Conservation (phyloP, 2,329 filamentous ascomycete species). For the Fusarium virguliforme region DNA sequence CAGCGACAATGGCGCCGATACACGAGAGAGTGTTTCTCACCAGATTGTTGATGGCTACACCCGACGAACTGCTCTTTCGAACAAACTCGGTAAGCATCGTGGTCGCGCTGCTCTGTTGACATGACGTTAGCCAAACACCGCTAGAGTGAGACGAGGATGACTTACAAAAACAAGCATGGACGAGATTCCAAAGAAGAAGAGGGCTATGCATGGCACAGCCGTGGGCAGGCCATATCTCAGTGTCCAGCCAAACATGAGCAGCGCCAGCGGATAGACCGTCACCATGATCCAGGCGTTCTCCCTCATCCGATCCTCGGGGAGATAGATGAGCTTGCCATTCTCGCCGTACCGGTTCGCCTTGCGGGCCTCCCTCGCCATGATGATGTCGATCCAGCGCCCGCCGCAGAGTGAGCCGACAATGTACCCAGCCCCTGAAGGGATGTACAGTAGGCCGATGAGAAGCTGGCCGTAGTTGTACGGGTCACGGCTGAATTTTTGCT, state of each 20-base stretch:
- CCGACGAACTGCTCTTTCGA: slow-evolving; percentile 78
- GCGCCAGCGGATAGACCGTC: slow-evolving; percentile 76
- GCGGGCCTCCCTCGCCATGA: slow-evolving; percentile 84
- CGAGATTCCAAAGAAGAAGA: slow-evolving; percentile 82
- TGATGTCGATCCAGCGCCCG: slow-evolving; percentile 83
- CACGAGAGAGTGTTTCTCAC: slow-evolving; percentile 84
- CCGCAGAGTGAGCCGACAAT: slow-evolving; percentile 78
- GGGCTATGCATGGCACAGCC: slow-evolving; percentile 74
- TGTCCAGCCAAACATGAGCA: slow-evolving; percentile 86
- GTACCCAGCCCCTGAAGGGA: slow-evolving; percentile 84
- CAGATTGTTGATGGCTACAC: slow-evolving; percentile 87
- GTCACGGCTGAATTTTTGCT: slow-evolving; percentile 75
- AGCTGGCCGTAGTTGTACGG: slow-evolving; percentile 81
- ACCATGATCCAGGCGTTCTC: slow-evolving; percentile 87
- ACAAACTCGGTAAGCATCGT: slow-evolving; percentile 92
- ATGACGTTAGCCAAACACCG: slow-evolving; percentile 23
- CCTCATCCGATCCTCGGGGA: slow-evolving; percentile 86
- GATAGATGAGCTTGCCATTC: slow-evolving; percentile 75
- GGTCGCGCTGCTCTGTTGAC: slow-evolving; percentile 69
- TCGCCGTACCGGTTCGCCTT: slow-evolving; percentile 79
- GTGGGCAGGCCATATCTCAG: slow-evolving; percentile 76
- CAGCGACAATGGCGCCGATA: slow-evolving; percentile 77
- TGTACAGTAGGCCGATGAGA: slow-evolving; percentile 82
- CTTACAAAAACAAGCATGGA: slow-evolving; percentile 84
- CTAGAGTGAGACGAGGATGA: background rate